Evolutionary conservation across 108 stramenopile genomes (phyloP).

Genomic region (Parmales sp.): DNA sequence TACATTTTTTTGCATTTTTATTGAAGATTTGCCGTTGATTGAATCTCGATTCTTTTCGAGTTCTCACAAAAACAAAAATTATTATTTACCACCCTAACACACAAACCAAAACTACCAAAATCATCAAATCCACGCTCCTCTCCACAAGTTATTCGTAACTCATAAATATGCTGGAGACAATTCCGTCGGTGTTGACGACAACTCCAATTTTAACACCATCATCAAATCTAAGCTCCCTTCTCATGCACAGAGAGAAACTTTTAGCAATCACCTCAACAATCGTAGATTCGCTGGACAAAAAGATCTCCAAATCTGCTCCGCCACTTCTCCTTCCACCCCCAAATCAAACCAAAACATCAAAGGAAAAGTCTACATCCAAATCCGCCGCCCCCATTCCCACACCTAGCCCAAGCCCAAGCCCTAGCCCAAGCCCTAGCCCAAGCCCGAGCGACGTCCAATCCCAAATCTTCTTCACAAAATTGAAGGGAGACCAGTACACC

Average conservation of each 20-base stretch:
- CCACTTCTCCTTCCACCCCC: background rate
- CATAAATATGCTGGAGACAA: background rate
- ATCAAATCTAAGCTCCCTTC: too few relatives aligned
- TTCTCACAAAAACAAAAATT: background rate
- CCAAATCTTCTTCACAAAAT: too few relatives aligned
- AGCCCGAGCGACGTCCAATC: too few relatives aligned
- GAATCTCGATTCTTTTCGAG: background rate
- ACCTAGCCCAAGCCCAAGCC: background rate
- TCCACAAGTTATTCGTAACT: background rate
- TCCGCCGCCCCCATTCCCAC: background rate
- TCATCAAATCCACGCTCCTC: background rate
- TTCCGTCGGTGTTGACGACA: background rate
- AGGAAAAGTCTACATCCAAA: background rate
- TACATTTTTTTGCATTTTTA: background rate
- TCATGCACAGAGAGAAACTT: background rate
- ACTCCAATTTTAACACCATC: background rate
- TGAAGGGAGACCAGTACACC: too few relatives aligned
- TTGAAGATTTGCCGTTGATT: background rate
- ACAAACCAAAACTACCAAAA: background rate
- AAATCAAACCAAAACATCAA: background rate
- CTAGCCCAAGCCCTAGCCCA: background rate
- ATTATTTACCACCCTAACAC: background rate
- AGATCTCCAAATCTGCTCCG: background rate
- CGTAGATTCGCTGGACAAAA: background rate
- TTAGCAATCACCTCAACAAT: background rate